Evolutionary conservation across 2,329 filamentous ascomycete genomes (phyloP).

Genomic region (Penicillium frequentans): DNA sequence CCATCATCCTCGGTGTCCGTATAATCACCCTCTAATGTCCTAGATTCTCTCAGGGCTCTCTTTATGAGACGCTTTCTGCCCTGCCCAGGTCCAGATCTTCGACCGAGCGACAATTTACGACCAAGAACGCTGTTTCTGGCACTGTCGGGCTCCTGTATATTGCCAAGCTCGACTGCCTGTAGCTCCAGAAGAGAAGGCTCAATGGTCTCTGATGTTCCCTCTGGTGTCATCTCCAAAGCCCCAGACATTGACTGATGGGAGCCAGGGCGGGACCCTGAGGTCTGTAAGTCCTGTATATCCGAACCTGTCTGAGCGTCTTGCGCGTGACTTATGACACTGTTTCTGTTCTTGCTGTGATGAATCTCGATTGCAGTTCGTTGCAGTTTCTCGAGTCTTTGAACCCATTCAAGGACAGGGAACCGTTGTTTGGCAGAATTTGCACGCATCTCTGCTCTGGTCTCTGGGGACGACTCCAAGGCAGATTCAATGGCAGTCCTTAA

Average conservation of each 20-base stretch:
- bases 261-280: neutral
- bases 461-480: slow-evolving; percentile 58
- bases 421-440: slow-evolving; percentile 65
- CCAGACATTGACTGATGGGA: neutral
- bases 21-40: slow-evolving; percentile 9
- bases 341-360: slow-evolving; percentile 48
- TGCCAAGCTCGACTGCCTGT: slow-evolving; percentile 22
- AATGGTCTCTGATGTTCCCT: neutral
- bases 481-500: slow-evolving; percentile 64
- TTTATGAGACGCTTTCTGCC: slow-evolving; percentile 24
- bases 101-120: slow-evolving; percentile 45
- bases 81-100: slow-evolving; percentile 46
- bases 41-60: slow-evolving; percentile 16
- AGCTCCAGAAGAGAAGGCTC: neutral
- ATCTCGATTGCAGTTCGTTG: slow-evolving; percentile 62
- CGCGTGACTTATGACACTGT: slow-evolving; percentile 33
- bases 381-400: slow-evolving; percentile 63
- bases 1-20: slow-evolving; percentile 31
- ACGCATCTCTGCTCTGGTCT: slow-evolving; percentile 62
- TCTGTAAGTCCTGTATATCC: neutral
- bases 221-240: neutral
- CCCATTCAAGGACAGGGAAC: slow-evolving; percentile 68
- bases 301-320: slow-evolving; percentile 22
- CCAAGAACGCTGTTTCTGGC: slow-evolving; percentile 33
- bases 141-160: slow-evolving; percentile 38